phyloP scores from a whole-genome alignment of 2,329 filamentous ascomycete genomes.

The Rhytidhysteron rufulum region DNA sequence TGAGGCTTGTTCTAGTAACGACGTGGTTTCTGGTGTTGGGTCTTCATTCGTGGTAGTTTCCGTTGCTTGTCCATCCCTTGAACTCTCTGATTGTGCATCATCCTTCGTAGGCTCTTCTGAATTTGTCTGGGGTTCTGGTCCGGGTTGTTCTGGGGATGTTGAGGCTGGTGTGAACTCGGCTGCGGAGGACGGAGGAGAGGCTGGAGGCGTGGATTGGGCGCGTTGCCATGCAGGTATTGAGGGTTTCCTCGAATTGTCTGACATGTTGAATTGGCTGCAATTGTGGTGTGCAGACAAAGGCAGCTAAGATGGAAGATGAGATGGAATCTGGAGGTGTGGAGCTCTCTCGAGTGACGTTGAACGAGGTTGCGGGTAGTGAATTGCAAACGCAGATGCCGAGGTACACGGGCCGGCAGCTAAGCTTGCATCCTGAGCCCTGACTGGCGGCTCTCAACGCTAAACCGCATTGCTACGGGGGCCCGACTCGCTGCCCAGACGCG shows the following conservation, averaged over 20 bases:
- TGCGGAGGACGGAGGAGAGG: slow-evolving; percentile 9
- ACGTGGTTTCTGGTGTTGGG: slow-evolving; percentile 6
- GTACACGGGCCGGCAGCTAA: no score
- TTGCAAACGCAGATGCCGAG: not conserved
- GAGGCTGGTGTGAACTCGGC: slow-evolving; percentile 12
- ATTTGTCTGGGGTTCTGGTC: slow-evolving; percentile 3
- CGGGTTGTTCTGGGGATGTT: slow-evolving; percentile 12
- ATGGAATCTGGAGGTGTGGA: no score
- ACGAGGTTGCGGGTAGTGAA: no score
- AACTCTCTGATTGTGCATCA: slow-evolving; percentile 2
- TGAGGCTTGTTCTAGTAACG: slow-evolving; percentile 61
- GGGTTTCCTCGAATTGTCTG: slow-evolving; percentile 12
- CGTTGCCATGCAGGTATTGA: slow-evolving; percentile 36
- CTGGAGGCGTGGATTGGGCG: slow-evolving; percentile 9
- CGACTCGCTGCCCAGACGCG: no score
- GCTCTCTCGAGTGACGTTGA: no score
- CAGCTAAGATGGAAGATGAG: no score
- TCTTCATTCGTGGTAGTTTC: slow-evolving; percentile 3
- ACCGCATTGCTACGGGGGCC: no score
- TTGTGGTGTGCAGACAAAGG: not conserved
- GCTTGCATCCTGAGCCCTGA: no score
- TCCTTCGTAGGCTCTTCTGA: slow-evolving; percentile 11
- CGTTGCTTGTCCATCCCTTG: no score
- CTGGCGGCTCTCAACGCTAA: no score
- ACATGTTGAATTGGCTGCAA: not conserved